These are phyloP conservation scores for Plasmodium fragile DNA, from an alignment of 169 alveolate species.

Conservation along the genomic window DNA sequence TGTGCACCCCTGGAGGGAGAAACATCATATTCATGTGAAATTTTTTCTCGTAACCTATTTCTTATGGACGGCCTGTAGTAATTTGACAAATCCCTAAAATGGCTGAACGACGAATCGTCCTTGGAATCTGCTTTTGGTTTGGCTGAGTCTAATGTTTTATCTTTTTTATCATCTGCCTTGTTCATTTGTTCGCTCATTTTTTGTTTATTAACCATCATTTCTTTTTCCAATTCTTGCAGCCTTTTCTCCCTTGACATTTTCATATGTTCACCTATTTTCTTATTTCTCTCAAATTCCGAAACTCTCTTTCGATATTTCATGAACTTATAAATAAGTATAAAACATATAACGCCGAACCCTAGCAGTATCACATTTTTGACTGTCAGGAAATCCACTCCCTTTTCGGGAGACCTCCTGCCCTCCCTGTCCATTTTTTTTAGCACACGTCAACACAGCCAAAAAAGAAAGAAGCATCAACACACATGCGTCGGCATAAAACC, in stretches of 20 bases:
- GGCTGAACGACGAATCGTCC: constrained; percentile 56
- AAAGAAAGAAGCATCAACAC: background rate
- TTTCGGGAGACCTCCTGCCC: constrained; percentile 7
- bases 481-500: background rate
- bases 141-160: constrained; percentile 16
- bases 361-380: constrained; percentile 24
- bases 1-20: background rate
- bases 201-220: constrained; percentile 57
- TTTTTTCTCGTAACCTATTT: constrained; percentile 26
- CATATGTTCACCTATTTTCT: constrained; percentile 50
- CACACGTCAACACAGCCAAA: background rate
- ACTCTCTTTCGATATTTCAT: constrained; percentile 26
- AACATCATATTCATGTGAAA: background rate
- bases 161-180: constrained; percentile 33
- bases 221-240: constrained; percentile 67
- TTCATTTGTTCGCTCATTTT: constrained; percentile 54
- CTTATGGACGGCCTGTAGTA: constrained; percentile 73
- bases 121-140: constrained; percentile 47
- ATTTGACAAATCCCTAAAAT: constrained; percentile 62
- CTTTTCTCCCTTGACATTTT: constrained; percentile 59
- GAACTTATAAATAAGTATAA: constrained; percentile 35
- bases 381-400: constrained; percentile 7
- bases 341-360: background rate
- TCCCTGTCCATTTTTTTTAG: constrained; percentile 50
- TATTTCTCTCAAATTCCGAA: constrained; percentile 36